Percentiles rank a stretch among this genome's conserved stretches.
Conservation (phyloP, 129 eudicot species). For the Escallonia rubra region DNA sequence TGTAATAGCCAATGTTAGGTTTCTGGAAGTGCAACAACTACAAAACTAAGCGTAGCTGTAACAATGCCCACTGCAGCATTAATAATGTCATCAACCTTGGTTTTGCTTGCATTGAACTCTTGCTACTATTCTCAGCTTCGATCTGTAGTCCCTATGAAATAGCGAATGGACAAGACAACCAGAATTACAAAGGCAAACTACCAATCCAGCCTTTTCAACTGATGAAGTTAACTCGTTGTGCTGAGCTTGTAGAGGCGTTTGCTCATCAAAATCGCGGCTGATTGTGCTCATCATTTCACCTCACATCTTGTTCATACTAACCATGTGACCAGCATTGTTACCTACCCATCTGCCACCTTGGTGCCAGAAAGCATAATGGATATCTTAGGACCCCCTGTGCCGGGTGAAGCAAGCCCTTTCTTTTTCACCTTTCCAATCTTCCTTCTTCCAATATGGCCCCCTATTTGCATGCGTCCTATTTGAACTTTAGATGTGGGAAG, state of each 20-base stretch:
- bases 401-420: too few species aligned
- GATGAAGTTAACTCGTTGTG: conserved; percentile 32
- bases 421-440: too few species aligned
- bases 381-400: background rate
- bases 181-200: conserved; percentile 31
- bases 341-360: conserved; percentile 50
- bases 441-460: too few species aligned
- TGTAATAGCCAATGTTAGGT: background rate
- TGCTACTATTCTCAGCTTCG: conserved; percentile 14
- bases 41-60: conserved; percentile 35
- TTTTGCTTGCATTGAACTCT: conserved; percentile 2
- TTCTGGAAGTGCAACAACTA: too few species aligned
- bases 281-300: conserved; percentile 46
- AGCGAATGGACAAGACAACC: conserved; percentile 19
- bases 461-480: too few species aligned
- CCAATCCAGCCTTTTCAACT: conserved; percentile 36
- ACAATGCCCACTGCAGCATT: conserved; percentile 31
- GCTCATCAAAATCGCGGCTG: conserved; percentile 19
- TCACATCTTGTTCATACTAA: conserved; percentile 44
- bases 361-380: conserved; percentile 50
- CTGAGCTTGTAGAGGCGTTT: conserved; percentile 36
- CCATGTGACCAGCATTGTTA: conserved; percentile 36
- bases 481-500: too few species aligned
- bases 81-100: conserved; percentile 18
- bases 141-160: too few species aligned